phyloP scores from a whole-genome alignment of 805 yeast species.

The Ogataea trehalophila region DNA sequence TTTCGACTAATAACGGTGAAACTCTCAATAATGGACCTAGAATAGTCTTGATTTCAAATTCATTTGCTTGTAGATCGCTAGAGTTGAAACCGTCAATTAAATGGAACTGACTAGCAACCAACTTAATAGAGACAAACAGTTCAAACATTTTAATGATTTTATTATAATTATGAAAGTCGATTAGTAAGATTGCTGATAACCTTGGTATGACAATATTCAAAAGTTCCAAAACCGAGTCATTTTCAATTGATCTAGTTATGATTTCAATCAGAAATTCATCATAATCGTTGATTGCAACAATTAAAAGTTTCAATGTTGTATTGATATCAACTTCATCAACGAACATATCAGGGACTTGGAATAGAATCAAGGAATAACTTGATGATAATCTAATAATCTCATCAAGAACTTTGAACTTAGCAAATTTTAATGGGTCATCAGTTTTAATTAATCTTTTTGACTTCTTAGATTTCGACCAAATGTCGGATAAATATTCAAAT shows the following conservation, averaged over 20 bases:
- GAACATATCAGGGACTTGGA: conserved; percentile 66
- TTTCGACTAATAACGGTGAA: conserved; percentile 63
- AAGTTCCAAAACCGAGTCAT: conserved; percentile 60
- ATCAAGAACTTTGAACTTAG: conserved; percentile 38
- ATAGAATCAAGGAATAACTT: conserved; percentile 63
- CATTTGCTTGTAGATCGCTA: conserved; percentile 42
- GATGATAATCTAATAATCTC: conserved; percentile 46
- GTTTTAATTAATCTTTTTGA: conserved; percentile 39
- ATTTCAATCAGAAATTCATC: conserved; percentile 52
- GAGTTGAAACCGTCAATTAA: conserved; percentile 51
- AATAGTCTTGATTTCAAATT: conserved; percentile 56
- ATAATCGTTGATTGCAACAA: conserved; percentile 21
- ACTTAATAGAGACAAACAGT: conserved; percentile 51
- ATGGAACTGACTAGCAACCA: conserved; percentile 57
- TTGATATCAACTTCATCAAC: conserved; percentile 34
- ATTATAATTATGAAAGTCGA: conserved; percentile 31
- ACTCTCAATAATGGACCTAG: conserved; percentile 74
- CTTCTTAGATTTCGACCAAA: conserved; percentile 39
- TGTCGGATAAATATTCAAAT: conserved; percentile 41
- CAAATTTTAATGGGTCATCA: conserved; percentile 34
- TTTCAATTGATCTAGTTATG: conserved; percentile 55
- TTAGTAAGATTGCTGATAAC: conserved; percentile 33
- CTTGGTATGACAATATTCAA: conserved; percentile 47
- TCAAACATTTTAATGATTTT: conserved; percentile 53
- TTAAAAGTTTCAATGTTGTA: conserved; percentile 22